Evolutionary conservation across 2,329 filamentous ascomycete genomes (phyloP).

Genomic region (Aspergillus sp.): DNA sequence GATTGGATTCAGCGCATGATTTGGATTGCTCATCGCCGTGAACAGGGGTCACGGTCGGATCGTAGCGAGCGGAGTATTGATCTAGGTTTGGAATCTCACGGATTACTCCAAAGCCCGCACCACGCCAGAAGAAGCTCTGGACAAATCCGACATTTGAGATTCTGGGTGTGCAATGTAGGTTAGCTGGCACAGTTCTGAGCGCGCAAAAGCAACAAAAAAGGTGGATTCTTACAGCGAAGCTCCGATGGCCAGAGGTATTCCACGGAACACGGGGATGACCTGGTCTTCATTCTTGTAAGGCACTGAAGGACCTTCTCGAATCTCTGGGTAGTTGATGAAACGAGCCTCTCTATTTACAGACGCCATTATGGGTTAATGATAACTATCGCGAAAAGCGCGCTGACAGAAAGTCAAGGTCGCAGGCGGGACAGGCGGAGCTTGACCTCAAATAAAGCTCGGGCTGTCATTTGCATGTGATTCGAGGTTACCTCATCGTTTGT

Average conservation of each 20-base stretch:
- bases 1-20: conserved; percentile 14
- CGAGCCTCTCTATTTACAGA: conserved; percentile 12
- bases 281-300: conserved; percentile 52
- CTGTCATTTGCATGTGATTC: conserved; percentile 2
- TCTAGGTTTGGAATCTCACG: conserved; percentile 57
- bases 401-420: not conserved
- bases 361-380: conserved; percentile 21
- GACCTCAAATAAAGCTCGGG: not conserved
- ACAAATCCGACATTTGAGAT: conserved; percentile 61
- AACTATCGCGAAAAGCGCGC: not conserved
- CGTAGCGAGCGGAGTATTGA: conserved; percentile 54
- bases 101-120: conserved; percentile 65
- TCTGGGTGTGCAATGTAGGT: conserved; percentile 31
- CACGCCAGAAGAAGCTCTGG: conserved; percentile 67
- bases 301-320: conserved; percentile 40
- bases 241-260: conserved; percentile 61
- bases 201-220: not conserved
- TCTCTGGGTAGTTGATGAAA: conserved; percentile 39
- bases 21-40: conserved; percentile 16
- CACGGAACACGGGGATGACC: conserved; percentile 70
- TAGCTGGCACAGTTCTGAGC: not conserved
- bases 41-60: conserved; percentile 58
- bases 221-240: conserved; percentile 55
- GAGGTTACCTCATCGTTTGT: not conserved
- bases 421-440: not conserved